These are phyloP conservation scores for Taxawa tesnikishii DNA, from an alignment of 2,329 filamentous ascomycete genomes.

Conservation along the genomic window DNA sequence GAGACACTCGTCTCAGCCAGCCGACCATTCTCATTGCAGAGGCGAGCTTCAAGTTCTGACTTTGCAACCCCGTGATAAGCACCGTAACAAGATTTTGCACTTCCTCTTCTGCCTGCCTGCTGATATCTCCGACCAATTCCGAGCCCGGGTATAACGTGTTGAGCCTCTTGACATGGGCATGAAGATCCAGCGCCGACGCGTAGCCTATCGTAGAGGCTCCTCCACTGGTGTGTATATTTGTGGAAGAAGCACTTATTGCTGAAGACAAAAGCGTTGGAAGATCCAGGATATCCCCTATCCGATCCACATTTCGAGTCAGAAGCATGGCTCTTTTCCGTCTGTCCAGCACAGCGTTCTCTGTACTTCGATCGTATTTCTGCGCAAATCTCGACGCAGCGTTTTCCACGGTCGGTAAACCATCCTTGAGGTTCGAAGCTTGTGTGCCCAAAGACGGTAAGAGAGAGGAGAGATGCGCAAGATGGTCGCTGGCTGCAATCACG, in stretches of 20 bases:
- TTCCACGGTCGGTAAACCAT: slow-evolving; percentile 68
- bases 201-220: slow-evolving; percentile 44
- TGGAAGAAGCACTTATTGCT: slow-evolving; percentile 49
- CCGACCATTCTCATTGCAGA: slow-evolving; percentile 82
- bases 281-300: slow-evolving; percentile 81
- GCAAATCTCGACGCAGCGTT: slow-evolving; percentile 69
- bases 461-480: slow-evolving; percentile 60
- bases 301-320: slow-evolving; percentile 74
- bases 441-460: slow-evolving; percentile 59
- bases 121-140: slow-evolving; percentile 58
- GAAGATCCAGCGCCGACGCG: slow-evolving; percentile 77
- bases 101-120: slow-evolving; percentile 66
- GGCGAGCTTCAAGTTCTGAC: slow-evolving; percentile 72
- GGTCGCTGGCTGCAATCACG: slow-evolving; percentile 68
- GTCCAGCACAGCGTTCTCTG: slow-evolving; percentile 50
- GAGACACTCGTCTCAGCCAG: slow-evolving; percentile 77
- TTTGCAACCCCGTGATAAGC: slow-evolving; percentile 64
- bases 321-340: slow-evolving; percentile 69
- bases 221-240: slow-evolving; percentile 23
- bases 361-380: slow-evolving; percentile 64
- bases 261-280: slow-evolving; percentile 76
- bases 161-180: slow-evolving; percentile 83
- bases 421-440: slow-evolving; percentile 54
- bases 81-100: slow-evolving; percentile 84
- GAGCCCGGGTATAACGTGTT: slow-evolving; percentile 74